Conservation (phyloP, 2,329 filamentous ascomycete species). For the Pseudopyricularia javanii region DNA sequence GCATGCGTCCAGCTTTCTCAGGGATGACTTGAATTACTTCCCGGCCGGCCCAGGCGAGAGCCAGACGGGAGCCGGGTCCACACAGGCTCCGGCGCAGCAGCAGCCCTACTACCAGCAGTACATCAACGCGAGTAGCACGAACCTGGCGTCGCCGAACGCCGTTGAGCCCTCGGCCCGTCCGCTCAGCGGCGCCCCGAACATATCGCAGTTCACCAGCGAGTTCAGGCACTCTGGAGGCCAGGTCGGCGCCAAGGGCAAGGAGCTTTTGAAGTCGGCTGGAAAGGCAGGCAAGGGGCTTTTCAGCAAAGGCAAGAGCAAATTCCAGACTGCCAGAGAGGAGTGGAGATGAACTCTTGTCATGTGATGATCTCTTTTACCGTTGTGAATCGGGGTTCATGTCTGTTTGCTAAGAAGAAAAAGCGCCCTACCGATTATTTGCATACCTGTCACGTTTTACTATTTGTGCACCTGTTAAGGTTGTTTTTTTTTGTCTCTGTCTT, state of each 20-base stretch:
- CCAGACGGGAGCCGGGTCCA: conserved; percentile 4
- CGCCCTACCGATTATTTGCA: too few species aligned
- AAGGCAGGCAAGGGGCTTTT: conserved; percentile 85
- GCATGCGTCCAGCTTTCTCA: conserved; percentile 20
- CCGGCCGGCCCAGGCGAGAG: conserved; percentile 2
- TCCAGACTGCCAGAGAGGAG: conserved; percentile 26
- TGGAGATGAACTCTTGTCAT: not conserved
- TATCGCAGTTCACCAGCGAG: conserved; percentile 26
- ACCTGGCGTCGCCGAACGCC: conserved; percentile 16
- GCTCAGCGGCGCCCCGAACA: conserved; percentile 23
- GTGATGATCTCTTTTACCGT: not conserved
- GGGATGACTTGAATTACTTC: conserved; percentile 5
- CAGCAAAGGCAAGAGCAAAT: conserved; percentile 80
- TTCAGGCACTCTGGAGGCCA: conserved; percentile 46
- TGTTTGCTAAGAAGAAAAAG: too few species aligned
- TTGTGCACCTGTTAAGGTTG: too few species aligned
- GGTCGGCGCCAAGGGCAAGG: conserved; percentile 76
- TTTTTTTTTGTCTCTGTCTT: too few species aligned
- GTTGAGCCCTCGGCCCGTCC: conserved; percentile 12
- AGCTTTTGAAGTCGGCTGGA: conserved; percentile 74
- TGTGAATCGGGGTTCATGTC: too few species aligned
- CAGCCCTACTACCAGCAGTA: conserved; percentile 43
- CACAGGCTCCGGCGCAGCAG: not conserved
- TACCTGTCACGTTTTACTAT: too few species aligned
- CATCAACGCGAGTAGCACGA: conserved; percentile 31